Evolutionary conservation across 495 filamentous ascomycete species (phyloP).

Genomic region (Aspergillus asperescens): DNA sequence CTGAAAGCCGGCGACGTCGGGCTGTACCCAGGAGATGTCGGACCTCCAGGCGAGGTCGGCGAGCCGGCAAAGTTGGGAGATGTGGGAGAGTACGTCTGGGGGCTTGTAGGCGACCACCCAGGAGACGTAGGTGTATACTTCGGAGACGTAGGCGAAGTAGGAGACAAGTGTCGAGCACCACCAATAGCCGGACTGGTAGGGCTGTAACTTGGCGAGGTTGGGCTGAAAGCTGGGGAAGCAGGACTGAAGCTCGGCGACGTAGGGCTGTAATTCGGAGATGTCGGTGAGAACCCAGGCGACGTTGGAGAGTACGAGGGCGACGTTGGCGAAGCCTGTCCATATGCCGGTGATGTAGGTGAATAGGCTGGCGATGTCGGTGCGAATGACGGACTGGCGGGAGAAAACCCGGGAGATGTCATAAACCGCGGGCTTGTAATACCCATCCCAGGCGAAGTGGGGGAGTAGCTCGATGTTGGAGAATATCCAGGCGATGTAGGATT

Average conservation of each 20-base stretch:
- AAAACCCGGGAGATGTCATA: slow-evolving; percentile 51
- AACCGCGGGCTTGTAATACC: slow-evolving; percentile 53
- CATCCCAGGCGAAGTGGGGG: slow-evolving; percentile 59
- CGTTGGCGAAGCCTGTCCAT: slow-evolving; percentile 59
- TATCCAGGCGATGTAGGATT: slow-evolving; percentile 74
- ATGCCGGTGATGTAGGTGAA: slow-evolving; percentile 73
- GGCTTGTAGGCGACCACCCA: slow-evolving; percentile 62
- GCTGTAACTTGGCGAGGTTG: slow-evolving; percentile 59
- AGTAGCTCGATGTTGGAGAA: slow-evolving; percentile 67
- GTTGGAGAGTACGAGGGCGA: slow-evolving; percentile 76
- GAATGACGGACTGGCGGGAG: slow-evolving; percentile 65
- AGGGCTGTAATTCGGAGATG: slow-evolving; percentile 58
- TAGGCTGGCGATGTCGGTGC: slow-evolving; percentile 74
- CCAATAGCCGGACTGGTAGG: slow-evolving; percentile 60
- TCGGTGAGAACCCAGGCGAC: slow-evolving; percentile 78
- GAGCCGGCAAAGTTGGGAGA: slow-evolving; percentile 64
- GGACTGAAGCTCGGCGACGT: slow-evolving; percentile 60
- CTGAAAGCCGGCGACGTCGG: slow-evolving; percentile 50
- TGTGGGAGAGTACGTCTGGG: slow-evolving; percentile 69
- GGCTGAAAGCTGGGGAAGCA: slow-evolving; percentile 54
- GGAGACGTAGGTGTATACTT: slow-evolving; percentile 74
- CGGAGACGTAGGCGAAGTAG: slow-evolving; percentile 63
- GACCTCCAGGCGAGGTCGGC: slow-evolving; percentile 48
- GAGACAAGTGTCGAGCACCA: slow-evolving; percentile 51
- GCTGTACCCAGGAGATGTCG: slow-evolving; percentile 53